These are phyloP conservation scores for Dioscorea cayenensis DNA, from an alignment of 116 monocot species.

Conservation along the genomic window DNA sequence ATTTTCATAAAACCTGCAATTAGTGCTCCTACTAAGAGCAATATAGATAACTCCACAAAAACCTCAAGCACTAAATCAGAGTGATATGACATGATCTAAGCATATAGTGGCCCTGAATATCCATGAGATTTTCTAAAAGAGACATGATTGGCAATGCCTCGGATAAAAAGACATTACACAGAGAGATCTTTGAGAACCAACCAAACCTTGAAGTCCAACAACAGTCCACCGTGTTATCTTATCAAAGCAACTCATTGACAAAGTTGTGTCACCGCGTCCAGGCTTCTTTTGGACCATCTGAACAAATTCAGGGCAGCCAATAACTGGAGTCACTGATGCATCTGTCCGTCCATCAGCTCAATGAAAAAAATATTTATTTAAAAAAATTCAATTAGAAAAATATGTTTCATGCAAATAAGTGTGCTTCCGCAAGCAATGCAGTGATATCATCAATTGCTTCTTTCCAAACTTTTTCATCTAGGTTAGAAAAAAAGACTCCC, in stretches of 20 bases:
- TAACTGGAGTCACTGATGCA: conserved; percentile 1
- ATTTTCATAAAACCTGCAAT: no score
- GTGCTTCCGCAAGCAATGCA: no score
- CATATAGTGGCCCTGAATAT: neutral
- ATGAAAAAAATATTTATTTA: no score
- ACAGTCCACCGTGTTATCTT: conserved; percentile 89
- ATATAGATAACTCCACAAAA: no score
- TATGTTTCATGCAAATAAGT: no score
- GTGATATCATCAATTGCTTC: neutral
- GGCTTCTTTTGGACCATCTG: conserved; percentile 71
- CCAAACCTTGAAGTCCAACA: conserved; percentile 84
- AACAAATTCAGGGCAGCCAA: conserved; percentile 12
- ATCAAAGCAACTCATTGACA: conserved; percentile 93
- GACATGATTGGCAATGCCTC: neutral
- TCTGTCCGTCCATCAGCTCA: neutral
- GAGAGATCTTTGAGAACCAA: no score
- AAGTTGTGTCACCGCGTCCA: conserved; percentile 83
- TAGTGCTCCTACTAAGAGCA: no score
- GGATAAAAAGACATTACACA: no score
- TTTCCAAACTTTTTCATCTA: neutral
- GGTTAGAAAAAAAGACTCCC: neutral
- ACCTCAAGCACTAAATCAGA: no score
- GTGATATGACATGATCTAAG: neutral
- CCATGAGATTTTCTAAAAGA: neutral
- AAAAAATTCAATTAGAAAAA: neutral